Percentiles rank a stretch among this genome's conserved stretches.
phyloP scores from a whole-genome alignment of 2,329 filamentous ascomycete genomes.

The Neonectria punicea region DNA sequence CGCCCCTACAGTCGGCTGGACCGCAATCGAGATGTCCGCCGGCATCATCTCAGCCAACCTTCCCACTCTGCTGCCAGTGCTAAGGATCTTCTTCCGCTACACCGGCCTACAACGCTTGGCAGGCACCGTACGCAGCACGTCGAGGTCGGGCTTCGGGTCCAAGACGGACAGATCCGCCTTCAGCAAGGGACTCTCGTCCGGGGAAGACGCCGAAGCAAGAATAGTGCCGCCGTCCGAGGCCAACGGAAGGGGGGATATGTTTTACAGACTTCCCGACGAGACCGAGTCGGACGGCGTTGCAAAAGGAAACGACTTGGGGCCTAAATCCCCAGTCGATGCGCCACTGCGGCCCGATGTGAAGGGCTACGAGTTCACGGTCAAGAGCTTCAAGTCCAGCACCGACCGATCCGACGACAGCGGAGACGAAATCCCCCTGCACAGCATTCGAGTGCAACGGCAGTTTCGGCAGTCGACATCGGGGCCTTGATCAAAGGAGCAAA shows the following conservation, averaged over 20 bases:
- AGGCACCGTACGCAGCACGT: conserved; percentile 26
- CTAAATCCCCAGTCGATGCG: neutral
- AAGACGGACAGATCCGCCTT: conserved; percentile 35
- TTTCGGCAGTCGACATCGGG: conserved; percentile 45
- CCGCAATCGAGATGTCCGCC: conserved; percentile 58
- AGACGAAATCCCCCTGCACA: conserved; percentile 52
- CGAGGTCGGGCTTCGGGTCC: conserved; percentile 38
- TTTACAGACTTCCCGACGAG: conserved; percentile 49
- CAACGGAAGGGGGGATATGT: conserved; percentile 33
- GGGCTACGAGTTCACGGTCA: conserved; percentile 46
- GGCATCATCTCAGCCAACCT: conserved; percentile 65
- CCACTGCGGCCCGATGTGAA: conserved; percentile 47
- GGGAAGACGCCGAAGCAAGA: neutral
- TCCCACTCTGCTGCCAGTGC: conserved; percentile 60
- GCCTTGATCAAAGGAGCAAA: neutral
- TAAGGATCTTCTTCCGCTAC: conserved; percentile 53
- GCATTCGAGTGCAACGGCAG: conserved; percentile 52
- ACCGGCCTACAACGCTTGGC: conserved; percentile 47
- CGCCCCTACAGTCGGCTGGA: conserved; percentile 59
- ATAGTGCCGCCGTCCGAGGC: conserved; percentile 28
- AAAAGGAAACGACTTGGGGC: conserved; percentile 16
- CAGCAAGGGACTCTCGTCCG: conserved; percentile 28
- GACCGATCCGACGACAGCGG: conserved; percentile 43
- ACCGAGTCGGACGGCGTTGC: conserved; percentile 39
- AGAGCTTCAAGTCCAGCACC: conserved; percentile 43